phyloP scores from a whole-genome alignment of 768 basidiomycete species.

The Suillus weaverae region DNA sequence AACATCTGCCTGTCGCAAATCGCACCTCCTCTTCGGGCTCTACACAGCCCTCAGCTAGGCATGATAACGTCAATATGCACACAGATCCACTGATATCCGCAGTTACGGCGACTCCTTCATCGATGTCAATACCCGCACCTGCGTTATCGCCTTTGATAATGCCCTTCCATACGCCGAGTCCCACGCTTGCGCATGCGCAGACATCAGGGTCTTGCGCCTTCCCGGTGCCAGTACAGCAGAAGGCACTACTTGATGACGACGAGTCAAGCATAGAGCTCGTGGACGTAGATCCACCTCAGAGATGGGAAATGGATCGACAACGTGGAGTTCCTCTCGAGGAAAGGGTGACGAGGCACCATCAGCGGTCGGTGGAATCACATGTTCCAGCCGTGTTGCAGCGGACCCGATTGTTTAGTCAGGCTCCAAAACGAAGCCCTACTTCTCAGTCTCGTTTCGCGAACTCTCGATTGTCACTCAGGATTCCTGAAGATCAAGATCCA shows the following conservation, averaged over 20 bases:
- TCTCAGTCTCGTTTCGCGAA: slow-evolving; percentile 34
- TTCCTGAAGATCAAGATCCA: slow-evolving; percentile 32
- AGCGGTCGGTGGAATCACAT: slow-evolving; percentile 32
- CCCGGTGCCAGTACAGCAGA: slow-evolving; percentile 11
- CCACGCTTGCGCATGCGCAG: neutral
- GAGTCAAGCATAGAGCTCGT: slow-evolving; percentile 53
- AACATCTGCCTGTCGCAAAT: slow-evolving; percentile 25
- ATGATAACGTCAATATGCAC: slow-evolving; percentile 20
- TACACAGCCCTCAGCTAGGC: slow-evolving; percentile 21
- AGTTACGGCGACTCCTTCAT: slow-evolving; percentile 21
- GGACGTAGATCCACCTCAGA: slow-evolving; percentile 43
- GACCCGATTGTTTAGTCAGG: slow-evolving; percentile 30
- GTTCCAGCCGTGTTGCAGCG: slow-evolving; percentile 27
- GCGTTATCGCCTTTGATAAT: slow-evolving; percentile 9
- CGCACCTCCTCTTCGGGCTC: slow-evolving; percentile 24
- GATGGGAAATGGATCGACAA: slow-evolving; percentile 46
- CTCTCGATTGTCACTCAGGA: slow-evolving; percentile 34
- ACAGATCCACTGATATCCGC: slow-evolving; percentile 21
- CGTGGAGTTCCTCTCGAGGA: slow-evolving; percentile 44
- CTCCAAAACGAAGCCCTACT: slow-evolving; percentile 24
- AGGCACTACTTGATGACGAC: slow-evolving; percentile 44
- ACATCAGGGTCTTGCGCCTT: slow-evolving; percentile 12
- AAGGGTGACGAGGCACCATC: slow-evolving; percentile 36
- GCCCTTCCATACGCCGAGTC: neutral
- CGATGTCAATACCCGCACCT: slow-evolving; percentile 11